phyloP scores from a whole-genome alignment of 768 basidiomycete species.

The Ramaria rubella region DNA sequence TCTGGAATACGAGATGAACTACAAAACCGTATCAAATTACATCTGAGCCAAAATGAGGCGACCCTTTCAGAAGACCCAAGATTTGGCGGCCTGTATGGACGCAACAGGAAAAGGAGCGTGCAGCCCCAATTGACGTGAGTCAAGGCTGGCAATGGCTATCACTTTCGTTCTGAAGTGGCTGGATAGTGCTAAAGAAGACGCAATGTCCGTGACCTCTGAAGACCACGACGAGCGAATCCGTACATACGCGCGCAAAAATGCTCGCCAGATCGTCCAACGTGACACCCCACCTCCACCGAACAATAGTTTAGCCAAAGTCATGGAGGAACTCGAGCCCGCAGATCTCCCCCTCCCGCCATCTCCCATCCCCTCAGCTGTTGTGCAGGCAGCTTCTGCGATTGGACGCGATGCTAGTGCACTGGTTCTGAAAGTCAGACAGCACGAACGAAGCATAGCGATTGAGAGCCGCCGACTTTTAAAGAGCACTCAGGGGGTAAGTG shows the following conservation, averaged over 20 bases:
- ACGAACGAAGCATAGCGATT: neutral
- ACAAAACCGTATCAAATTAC: conserved; percentile 52
- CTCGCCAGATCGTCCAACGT: conserved; percentile 2
- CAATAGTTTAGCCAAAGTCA: neutral
- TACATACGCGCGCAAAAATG: conserved; percentile 1
- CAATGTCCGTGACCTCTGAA: neutral
- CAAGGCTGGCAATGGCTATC: neutral
- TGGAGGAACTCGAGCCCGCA: conserved; percentile 4
- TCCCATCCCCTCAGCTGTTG: conserved; percentile 24
- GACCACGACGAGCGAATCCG: conserved; percentile 1
- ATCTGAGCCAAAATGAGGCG: conserved; percentile 50
- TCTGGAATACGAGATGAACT: conserved; percentile 53
- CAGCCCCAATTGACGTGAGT: conserved; percentile 10
- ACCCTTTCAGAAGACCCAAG: conserved; percentile 49
- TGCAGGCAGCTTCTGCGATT: conserved; percentile 18
- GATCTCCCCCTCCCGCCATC: conserved; percentile 14
- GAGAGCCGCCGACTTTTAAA: conserved; percentile 1
- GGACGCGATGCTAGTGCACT: conserved; percentile 12
- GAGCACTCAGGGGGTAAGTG: neutral
- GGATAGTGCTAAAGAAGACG: conserved; percentile 3
- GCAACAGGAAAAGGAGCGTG: conserved; percentile 9
- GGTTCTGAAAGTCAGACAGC: conserved; percentile 11
- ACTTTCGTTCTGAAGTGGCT: neutral
- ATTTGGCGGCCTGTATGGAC: conserved; percentile 49
- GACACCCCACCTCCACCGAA: neutral